Evolutionary conservation across 176 grass and related monocot genomes (phyloP).

Genomic region (Elaeis guineensis): DNA sequence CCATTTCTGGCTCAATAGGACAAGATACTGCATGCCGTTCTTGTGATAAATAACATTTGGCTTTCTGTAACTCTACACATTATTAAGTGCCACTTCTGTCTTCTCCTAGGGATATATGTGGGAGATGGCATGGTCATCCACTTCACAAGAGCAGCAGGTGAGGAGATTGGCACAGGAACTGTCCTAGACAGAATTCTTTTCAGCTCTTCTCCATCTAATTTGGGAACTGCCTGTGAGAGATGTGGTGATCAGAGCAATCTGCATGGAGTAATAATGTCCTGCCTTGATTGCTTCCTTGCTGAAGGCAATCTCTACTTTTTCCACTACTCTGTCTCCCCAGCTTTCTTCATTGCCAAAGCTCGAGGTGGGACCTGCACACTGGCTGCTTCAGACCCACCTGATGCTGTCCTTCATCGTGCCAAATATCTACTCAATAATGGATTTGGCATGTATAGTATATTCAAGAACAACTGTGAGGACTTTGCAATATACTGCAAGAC

Average conservation of each 20-base stretch:
- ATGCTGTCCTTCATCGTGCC: constrained; percentile 46
- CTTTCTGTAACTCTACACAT: no score
- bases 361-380: constrained; percentile 85
- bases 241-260: constrained; percentile 23
- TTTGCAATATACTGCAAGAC: constrained; percentile 95
- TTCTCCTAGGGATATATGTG: constrained; percentile 49
- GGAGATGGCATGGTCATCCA: constrained; percentile 74
- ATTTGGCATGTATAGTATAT: constrained; percentile 61
- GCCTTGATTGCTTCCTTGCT: constrained; percentile 78
- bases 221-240: constrained; percentile 24
- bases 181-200: constrained; percentile 40
- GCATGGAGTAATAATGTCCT: constrained; percentile 59
- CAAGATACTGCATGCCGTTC: no score
- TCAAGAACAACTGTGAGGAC: constrained; percentile 95
- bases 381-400: constrained; percentile 36
- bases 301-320: constrained; percentile 67
- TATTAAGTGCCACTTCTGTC: no score
- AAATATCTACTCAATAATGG: constrained; percentile 45
- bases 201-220: constrained; percentile 32
- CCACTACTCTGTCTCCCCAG: constrained; percentile 42
- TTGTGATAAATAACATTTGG: no score
- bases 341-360: constrained; percentile 72
- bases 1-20: no score
- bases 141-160: constrained; percentile 68
- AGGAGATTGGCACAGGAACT: constrained; percentile 72